phyloP scores from a whole-genome alignment of 2,329 filamentous ascomycete species.

The Epichloe sibirici region DNA sequence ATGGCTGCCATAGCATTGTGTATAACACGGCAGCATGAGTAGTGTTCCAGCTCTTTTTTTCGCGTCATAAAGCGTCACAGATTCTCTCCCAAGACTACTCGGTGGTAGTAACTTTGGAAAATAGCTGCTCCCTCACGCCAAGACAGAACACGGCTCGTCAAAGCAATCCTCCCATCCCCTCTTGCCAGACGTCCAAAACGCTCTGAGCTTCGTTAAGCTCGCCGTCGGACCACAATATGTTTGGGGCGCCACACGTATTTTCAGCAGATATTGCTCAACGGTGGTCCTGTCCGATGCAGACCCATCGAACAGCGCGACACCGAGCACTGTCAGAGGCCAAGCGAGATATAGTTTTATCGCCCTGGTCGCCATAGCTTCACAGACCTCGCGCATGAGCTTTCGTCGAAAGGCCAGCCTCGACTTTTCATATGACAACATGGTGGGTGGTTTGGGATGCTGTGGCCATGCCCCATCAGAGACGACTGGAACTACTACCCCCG shows the following conservation, averaged over 20 bases:
- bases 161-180: conserved; percentile 3
- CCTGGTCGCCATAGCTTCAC: not conserved
- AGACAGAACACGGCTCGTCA: conserved; percentile 2
- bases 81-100: no score
- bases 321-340: conserved; percentile 5
- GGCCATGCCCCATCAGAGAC: not conserved
- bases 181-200: conserved; percentile 4
- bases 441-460: not conserved
- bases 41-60: no score
- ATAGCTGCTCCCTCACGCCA: not conserved
- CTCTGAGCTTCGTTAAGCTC: not conserved
- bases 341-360: not conserved
- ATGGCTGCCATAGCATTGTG: no score
- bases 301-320: conserved; percentile 1
- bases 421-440: not conserved
- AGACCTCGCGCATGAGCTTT: not conserved
- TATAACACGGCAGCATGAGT: no score
- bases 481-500: not conserved
- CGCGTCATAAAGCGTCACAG: no score
- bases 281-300: not conserved
- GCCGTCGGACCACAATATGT: conserved; percentile 1
- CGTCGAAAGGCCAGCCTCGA: not conserved
- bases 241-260: not conserved
- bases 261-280: not conserved
- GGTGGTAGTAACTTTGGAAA: no score